Conservation (phyloP, 148 eudicot species). For the Vaccinium vitisidaea region DNA sequence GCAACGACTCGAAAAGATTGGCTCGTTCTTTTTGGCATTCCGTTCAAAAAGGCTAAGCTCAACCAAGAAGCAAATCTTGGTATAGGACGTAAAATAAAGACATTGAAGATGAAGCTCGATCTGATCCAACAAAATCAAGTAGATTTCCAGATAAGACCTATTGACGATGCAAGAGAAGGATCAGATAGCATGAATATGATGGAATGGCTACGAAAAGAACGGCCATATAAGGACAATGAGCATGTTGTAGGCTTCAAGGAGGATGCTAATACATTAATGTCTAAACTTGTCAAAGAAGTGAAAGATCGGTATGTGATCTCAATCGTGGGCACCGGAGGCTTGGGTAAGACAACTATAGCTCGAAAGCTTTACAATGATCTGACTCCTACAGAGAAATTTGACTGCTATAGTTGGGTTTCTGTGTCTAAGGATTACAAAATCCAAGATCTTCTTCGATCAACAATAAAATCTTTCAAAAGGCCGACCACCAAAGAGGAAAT, state of each 20-base stretch:
- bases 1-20: neutral
- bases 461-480: constrained; percentile 4
- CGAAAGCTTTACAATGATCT: neutral
- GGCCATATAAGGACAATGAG: neutral
- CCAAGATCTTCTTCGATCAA: neutral
- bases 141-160: neutral
- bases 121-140: neutral
- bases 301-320: neutral
- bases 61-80: neutral
- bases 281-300: neutral
- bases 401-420: neutral
- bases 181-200: neutral
- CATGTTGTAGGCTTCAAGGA: neutral
- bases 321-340: neutral
- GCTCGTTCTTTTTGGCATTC: no score
- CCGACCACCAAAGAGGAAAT: neutral
- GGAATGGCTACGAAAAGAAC: neutral
- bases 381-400: neutral
- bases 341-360: neutral
- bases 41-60: neutral
- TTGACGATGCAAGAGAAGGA: neutral
- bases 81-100: neutral
- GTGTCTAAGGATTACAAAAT: neutral
- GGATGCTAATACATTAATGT: neutral
- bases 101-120: neutral